Evolutionary conservation across 306 rosid genomes (phyloP), one percentile per base, ranked within the genome.

Genomic region (Quercus dentata): DNA sequence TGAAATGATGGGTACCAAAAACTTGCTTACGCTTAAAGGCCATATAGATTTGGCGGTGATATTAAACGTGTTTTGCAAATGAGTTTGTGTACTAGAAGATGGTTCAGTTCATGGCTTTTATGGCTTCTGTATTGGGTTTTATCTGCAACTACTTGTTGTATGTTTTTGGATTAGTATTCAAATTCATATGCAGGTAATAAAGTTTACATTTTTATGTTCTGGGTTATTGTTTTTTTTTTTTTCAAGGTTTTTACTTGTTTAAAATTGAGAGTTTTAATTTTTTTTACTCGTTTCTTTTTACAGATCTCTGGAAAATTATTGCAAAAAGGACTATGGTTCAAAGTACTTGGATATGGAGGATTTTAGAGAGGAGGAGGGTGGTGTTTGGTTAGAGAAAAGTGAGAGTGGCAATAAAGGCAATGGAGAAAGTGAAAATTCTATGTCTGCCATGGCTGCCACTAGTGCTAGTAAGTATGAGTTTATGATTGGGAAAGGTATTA

Each of bases 121-220:
- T 89, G 46, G 78, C 67, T 79, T 87, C 88, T 58, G 3, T 87
- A 15, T 62, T 85, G 69, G 77, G 52, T 78, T 82, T 82, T 51
- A 17, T 86, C 57, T 81, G 81, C 75, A 80, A 74, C 56, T 80
- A 31, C 82, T 73, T 86, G 28, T 69, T 82, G 23, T 78, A 44
- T 63, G 83, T 81, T 10, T 80, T 87, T 61, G 89, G 91, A 35
- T 73, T 88, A 52, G 27, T 86, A 10, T 69, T 78, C 74, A 77
- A 59, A 81, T 80, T 69, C 41, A 28, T 90, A 6, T 65, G 58
- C 82, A 92, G 97, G 95, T 92, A 80, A 76, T 84, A 1, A 6
- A 18, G 15, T 23, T 12, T 33, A 61, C 70, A 46, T 9, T 82
- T 73, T 82, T 82, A 23, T 78, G 44, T 55, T 49, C n/a, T 65